These are phyloP conservation scores for Oryza rufipogon DNA, from an alignment of 176 grass and related monocot species.

Conservation along the genomic window DNA sequence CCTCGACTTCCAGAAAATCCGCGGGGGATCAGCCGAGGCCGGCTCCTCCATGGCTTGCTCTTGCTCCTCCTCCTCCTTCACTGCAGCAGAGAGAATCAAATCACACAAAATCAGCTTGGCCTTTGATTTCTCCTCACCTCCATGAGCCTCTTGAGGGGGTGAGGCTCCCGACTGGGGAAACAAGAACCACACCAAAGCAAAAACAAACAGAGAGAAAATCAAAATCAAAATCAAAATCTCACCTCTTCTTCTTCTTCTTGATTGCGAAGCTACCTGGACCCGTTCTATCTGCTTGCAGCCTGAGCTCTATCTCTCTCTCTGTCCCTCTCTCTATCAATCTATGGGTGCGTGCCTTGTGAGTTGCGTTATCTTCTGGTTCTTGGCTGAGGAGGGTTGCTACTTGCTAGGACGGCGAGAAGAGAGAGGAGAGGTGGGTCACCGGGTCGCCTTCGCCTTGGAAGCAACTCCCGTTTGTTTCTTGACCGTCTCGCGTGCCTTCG, in stretches of 20 bases:
- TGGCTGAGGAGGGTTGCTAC: slow-evolving; percentile 4
- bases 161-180: not conserved
- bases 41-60: slow-evolving; percentile 56
- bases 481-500: slow-evolving; percentile 11
- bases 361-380: slow-evolving; percentile 55
- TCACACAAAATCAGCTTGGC: slow-evolving; percentile 13
- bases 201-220: not conserved
- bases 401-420: not conserved
- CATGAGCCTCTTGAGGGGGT: not conserved
- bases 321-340: not conserved
- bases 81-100: slow-evolving; percentile 24
- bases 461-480: slow-evolving; percentile 43
- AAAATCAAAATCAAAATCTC: not conserved
- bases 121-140: not conserved
- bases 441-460: slow-evolving; percentile 39
- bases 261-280: too few species aligned
- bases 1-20: slow-evolving; percentile 86
- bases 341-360: not conserved
- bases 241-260: not conserved
- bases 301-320: not conserved
- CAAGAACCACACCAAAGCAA: not conserved
- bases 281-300: not conserved
- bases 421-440: not conserved
- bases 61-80: slow-evolving; percentile 6
- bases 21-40: slow-evolving; percentile 57